These are phyloP conservation scores for Sporisorium scitamineum DNA, from an alignment of 1,284 basidiomycete species.

Conservation along the genomic window DNA sequence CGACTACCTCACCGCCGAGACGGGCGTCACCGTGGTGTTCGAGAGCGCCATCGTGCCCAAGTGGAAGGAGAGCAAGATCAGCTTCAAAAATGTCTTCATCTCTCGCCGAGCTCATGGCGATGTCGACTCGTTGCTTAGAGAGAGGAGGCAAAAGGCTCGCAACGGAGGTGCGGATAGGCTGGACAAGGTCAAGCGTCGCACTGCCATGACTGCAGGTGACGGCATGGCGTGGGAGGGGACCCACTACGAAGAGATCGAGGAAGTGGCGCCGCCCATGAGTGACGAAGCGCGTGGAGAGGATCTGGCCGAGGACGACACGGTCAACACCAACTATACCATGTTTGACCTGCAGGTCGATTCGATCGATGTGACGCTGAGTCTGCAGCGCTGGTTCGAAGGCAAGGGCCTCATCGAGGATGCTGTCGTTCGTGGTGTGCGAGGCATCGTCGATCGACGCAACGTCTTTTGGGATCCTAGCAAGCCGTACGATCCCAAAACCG, in stretches of 20 bases:
- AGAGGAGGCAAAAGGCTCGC: conserved; percentile 28
- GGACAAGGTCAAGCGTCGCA: conserved; percentile 45
- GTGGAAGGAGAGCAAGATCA: conserved; percentile 94
- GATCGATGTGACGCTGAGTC: conserved; percentile 93
- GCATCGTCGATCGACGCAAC: conserved; percentile 89
- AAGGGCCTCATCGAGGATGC: conserved; percentile 93
- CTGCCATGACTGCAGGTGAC: conserved; percentile 55
- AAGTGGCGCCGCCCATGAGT: conserved; percentile 61
- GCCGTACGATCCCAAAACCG: conserved; percentile 81
- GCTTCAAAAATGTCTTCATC: conserved; percentile 96
- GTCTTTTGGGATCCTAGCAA: conserved; percentile 87
- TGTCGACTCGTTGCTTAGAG: conserved; percentile 52
- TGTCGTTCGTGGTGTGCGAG: conserved; percentile 91
- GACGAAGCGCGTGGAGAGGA: conserved; percentile 58
- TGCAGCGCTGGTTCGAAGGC: conserved; percentile 93
- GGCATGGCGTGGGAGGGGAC: conserved; percentile 67
- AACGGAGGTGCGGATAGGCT: conserved; percentile 19
- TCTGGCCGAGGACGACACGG: conserved; percentile 45
- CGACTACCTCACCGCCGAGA: conserved; percentile 91
- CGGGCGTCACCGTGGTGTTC: conserved; percentile 93
- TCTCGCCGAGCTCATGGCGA: conserved; percentile 78
- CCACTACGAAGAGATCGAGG: conserved; percentile 61
- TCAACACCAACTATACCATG: conserved; percentile 68
- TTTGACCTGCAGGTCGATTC: conserved; percentile 75
- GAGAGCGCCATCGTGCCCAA: conserved; percentile 98